Base-by-base conservation (phyloP, 495 filamentous ascomycete species). In the Penicillium cosmopolitanum region DNA sequence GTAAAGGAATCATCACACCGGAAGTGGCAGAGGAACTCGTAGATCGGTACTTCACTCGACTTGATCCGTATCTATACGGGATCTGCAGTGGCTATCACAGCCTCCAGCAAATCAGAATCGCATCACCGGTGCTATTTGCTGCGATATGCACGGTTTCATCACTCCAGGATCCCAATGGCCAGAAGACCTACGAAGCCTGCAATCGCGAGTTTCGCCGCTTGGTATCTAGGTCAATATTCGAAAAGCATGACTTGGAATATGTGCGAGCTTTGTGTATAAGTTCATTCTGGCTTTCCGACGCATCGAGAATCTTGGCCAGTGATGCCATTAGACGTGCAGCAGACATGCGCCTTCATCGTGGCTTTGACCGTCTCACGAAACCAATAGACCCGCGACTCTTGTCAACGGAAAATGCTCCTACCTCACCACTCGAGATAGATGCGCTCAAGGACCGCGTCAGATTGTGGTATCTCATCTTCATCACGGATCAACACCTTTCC, bases 401-500 rank as follows among this genome's bases (percentile, higher is more conserved):
- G 4, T 10, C 50, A 3, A 35, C 9, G 1, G 34, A 35, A 23
- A 35, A 40, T 18, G 43, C 9, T 6, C 40, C 31, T 10, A 21
- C 13, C 2, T 23, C 53, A 36, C 8, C 48, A 12, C 21, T 40
- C 0, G 52, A 62, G n/a, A 55, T 56, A 7, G 36, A 40, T 21
- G 60, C 63, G 28, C 58, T 75, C 42, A 64, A 69, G 64, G 63
- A 78, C 53, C 67, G 74, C 16, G 65, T 76, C 13, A 68, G 77
- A 53, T 56, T 81, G 33, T 73, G 72, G 73, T 79, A 79, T 61
- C 54, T 79, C 11, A 66, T 76, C 1, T 81, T 77, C 51, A 74
- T 80, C 10, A 77, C 74, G 53, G 78, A 80, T 47, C 77, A 81
- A 51, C 78, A 81, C 51, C 71, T 77, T 16, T 76, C 72, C 2